These are phyloP conservation scores for Tripterygium wilfordii DNA, from an alignment of 177 flowering plant genomes.

Conservation along the genomic window DNA sequence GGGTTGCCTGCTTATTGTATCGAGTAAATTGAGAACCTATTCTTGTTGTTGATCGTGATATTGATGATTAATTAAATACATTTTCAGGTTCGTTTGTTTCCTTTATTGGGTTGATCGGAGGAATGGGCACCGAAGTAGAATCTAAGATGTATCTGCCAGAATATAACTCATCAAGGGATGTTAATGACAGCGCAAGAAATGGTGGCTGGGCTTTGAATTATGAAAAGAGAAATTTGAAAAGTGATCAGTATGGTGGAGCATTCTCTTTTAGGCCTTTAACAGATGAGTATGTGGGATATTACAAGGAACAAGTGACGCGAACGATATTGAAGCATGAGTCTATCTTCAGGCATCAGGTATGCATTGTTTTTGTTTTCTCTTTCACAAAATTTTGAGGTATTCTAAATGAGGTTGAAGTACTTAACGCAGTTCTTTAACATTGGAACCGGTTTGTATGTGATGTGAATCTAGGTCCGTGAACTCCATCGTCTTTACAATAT, in stretches of 20 bases:
- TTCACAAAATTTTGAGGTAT: background rate
- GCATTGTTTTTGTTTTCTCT: background rate
- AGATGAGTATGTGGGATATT: slow-evolving; percentile 14
- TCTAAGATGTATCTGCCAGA: slow-evolving; percentile 27
- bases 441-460: slow-evolving; percentile 1
- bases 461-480: slow-evolving; percentile 36
- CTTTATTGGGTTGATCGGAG: too few species aligned
- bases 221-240: slow-evolving; percentile 12
- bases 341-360: slow-evolving; percentile 42
- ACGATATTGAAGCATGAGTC: slow-evolving; percentile 45
- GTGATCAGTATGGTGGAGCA: slow-evolving; percentile 13
- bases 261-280: slow-evolving; percentile 5
- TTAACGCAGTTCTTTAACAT: background rate
- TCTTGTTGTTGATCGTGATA: too few species aligned
- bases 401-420: too few species aligned
- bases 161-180: slow-evolving; percentile 20
- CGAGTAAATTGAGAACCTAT: too few species aligned
- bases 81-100: slow-evolving; percentile 9
- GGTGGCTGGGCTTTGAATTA: slow-evolving; percentile 17
- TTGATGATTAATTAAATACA: background rate
- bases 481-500: slow-evolving; percentile 51
- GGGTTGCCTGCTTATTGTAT: background rate
- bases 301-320: slow-evolving; percentile 27
- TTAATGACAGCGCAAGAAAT: slow-evolving; percentile 14
- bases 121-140: slow-evolving; percentile 49